Evolutionary conservation across 202 grass and related monocot genomes (phyloP).

Genomic region (Dendrocalamus latiflorus): DNA sequence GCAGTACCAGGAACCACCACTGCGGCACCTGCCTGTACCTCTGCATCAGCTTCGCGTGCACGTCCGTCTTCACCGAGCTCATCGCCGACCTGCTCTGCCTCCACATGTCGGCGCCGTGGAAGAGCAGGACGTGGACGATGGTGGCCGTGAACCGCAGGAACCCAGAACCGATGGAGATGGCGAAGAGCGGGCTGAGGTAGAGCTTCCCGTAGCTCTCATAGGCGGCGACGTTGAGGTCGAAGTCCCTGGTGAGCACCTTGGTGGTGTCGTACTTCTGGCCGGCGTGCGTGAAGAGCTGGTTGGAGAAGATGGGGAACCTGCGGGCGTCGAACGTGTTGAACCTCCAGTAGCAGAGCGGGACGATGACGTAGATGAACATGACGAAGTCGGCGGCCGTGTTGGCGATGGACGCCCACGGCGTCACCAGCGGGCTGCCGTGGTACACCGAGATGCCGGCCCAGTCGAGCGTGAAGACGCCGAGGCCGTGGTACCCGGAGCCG

Average conservation of each 20-base stretch:
- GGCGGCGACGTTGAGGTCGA: conserved; percentile 78
- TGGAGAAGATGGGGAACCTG: conserved; percentile 88
- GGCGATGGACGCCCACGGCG: conserved; percentile 91
- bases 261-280: conserved; percentile 89
- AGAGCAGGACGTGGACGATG: conserved; percentile 82
- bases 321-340: conserved; percentile 89
- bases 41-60: conserved; percentile 86
- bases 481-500: conserved; percentile 79
- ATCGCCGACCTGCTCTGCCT: conserved; percentile 85
- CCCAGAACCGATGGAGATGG: conserved; percentile 88
- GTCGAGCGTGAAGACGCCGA: conserved; percentile 88
- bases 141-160: conserved; percentile 93
- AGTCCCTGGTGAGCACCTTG: conserved; percentile 74
- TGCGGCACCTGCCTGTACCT: conserved; percentile 93
- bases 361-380: conserved; percentile 94
- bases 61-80: conserved; percentile 49
- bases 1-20: conserved; percentile 90
- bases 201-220: conserved; percentile 87
- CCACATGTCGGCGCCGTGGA: conserved; percentile 90
- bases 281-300: conserved; percentile 70
- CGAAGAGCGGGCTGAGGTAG: conserved; percentile 94
- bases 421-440: conserved; percentile 90
- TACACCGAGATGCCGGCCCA: conserved; percentile 98
- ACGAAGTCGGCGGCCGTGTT: conserved; percentile 79
- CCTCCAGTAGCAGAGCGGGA: conserved; percentile 88